Evolutionary conservation across 2,329 filamentous ascomycete species (phyloP), one percentile per base, ranked within the genome.

Genomic region (Clonostachys rhizophaga): DNA sequence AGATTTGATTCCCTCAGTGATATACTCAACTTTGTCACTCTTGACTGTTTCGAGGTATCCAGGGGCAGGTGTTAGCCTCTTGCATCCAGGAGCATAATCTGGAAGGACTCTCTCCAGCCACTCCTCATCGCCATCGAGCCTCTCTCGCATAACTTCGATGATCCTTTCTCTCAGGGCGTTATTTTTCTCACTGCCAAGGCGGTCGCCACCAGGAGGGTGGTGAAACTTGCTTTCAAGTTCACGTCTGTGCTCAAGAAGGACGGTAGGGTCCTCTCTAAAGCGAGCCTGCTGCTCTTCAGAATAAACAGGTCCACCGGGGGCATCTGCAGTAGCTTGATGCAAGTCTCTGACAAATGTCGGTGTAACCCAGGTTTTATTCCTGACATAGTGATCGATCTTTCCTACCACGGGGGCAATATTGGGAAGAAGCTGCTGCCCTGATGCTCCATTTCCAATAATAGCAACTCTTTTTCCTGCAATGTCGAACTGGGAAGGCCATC

Each of bases 361-460:
- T 0, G 84, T 79, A 33, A 88, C 79, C 85, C 85, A 89, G 0
- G 84, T 87, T 34, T 70, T 76, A 54, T 77, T 83, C 9, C 84
- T 70, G 2, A 76, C 81, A 52, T 86, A 87, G 60, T 86, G 81
- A 52, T 87, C 80, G 1, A 87, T 66, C 3, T 70, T 75, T 1
- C 53, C 56, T 2, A 75, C 76, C 0, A 55, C 56, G 30, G 69
- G 68, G 46, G 81, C 77, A 2, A 83, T 53, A 41, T 78, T 78
- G 1, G 78, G 65, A 0, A 76, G 70, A 1, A 78, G 61, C 50
- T 85, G 82, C 30, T 84, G 74, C 1, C 80, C 81, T 7, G 74
- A 79, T 5, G 81, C 78, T 3, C 81, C 81, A 45, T 83, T 84
- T n/a, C 81, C 81, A 41, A 84, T 83, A 5, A 84, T 71, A 1